phyloP scores from a whole-genome alignment of 2,329 filamentous ascomycete genomes.

The Talaromyces sp. region DNA sequence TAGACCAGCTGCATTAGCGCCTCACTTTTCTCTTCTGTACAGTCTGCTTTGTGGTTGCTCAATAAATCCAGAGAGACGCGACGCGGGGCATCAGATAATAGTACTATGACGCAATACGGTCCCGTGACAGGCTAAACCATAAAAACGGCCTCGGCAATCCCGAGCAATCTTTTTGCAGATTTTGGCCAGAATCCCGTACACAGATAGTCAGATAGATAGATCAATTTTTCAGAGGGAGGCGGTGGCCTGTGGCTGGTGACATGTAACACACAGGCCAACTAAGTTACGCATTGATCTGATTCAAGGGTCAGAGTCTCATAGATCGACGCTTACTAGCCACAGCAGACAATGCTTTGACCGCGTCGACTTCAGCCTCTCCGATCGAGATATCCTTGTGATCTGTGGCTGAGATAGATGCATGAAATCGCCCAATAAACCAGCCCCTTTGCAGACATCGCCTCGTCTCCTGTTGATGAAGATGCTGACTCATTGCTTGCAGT shows the following conservation, averaged over 20 bases:
- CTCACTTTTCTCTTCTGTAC: not conserved
- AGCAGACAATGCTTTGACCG: not conserved
- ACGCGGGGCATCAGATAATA: not conserved
- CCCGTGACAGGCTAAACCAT: not conserved
- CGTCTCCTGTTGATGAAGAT: not conserved
- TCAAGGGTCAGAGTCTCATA: not conserved
- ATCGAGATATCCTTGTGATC: conserved; percentile 8
- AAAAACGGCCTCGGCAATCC: not conserved
- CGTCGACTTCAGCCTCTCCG: conserved; percentile 5
- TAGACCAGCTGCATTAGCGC: not conserved
- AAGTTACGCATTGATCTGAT: not conserved
- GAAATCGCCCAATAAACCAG: not conserved
- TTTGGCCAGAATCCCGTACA: not conserved
- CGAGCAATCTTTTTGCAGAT: not conserved
- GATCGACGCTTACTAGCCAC: conserved; percentile 14
- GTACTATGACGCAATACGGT: not conserved
- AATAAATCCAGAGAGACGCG: not conserved
- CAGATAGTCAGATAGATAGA: not conserved
- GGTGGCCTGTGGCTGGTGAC: conserved; percentile 11
- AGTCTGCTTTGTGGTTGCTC: not conserved
- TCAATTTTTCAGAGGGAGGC: conserved; percentile 7
- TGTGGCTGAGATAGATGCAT: conserved; percentile 11
- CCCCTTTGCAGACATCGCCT: not conserved
- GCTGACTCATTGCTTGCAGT: not conserved
- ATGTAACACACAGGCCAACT: not conserved